phyloP scores from a whole-genome alignment of 163 green algal genomes.

The Scenedesmus sp. region DNA sequence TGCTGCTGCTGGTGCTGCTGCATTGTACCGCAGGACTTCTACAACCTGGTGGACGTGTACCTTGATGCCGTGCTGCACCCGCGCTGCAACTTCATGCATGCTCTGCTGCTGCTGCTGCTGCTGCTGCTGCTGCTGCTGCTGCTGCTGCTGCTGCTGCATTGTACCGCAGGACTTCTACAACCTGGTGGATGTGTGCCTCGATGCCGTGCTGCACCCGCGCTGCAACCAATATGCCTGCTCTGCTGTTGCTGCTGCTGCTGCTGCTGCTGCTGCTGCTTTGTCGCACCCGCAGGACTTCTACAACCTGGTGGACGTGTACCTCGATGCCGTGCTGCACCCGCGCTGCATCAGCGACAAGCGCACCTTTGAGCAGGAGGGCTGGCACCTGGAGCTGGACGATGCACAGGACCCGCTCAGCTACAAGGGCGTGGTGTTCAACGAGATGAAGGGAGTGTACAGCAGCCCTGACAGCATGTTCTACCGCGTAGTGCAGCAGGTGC shows the following conservation, averaged over 20 bases:
- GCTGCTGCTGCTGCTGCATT: background rate
- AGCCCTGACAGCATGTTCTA: constrained; percentile 94
- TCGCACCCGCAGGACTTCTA: constrained; percentile 91
- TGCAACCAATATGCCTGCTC: constrained; percentile 68
- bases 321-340: constrained; percentile 97
- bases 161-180: background rate
- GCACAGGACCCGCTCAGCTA: constrained; percentile 65
- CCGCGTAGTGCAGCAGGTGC: constrained; percentile 55
- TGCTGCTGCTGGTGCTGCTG: too few relatives aligned
- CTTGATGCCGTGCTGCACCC: background rate
- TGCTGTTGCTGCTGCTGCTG: background rate
- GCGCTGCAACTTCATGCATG: background rate
- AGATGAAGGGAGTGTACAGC: constrained; percentile 99
- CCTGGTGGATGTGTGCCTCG: background rate
- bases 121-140: background rate
- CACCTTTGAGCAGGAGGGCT: constrained; percentile 94
- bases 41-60: background rate
- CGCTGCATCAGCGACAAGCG: constrained; percentile 88
- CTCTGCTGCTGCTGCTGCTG: too few relatives aligned
- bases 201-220: background rate
- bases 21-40: background rate
- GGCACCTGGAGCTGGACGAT: constrained; percentile 79
- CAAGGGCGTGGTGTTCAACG: constrained; percentile 99
- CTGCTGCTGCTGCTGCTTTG: background rate
- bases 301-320: constrained; percentile 99